These are phyloP conservation scores for grape (Vitis vinifera) DNA, from an alignment of 164 flowering plant genomes.

Conservation along the genomic window DNA sequence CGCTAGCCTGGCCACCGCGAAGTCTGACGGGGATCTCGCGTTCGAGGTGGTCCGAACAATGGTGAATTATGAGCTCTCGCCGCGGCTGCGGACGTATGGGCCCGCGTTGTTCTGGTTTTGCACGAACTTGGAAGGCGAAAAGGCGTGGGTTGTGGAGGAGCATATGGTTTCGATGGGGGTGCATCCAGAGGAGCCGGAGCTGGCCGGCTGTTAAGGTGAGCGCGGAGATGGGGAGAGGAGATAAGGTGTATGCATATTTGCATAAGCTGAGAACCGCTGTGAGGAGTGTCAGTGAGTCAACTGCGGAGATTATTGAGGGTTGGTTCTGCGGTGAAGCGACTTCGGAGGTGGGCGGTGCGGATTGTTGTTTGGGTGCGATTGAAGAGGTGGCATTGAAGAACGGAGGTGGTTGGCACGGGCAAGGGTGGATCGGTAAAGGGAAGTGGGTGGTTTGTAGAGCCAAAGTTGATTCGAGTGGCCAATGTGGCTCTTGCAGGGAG, in stretches of 20 bases:
- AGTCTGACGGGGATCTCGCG: constrained; percentile 62
- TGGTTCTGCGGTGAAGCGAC: constrained; percentile 65
- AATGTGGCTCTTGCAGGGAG: constrained; percentile 54
- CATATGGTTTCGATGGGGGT: constrained; percentile 50
- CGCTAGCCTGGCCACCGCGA: constrained; percentile 74
- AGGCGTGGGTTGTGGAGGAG: constrained; percentile 76
- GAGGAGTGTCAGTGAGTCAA: constrained; percentile 46
- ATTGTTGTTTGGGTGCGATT: constrained; percentile 32
- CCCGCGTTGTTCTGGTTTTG: constrained; percentile 76
- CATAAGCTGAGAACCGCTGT: constrained; percentile 64
- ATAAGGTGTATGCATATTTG: constrained; percentile 71
- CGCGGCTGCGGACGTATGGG: constrained; percentile 62
- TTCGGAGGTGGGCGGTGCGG: constrained; percentile 27
- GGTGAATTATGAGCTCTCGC: constrained; percentile 32
- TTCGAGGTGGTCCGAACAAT: constrained; percentile 53
- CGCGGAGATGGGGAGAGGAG: constrained; percentile 35
- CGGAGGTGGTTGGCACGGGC: constrained; percentile 96
- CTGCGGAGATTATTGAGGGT: constrained; percentile 52
- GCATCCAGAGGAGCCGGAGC: constrained; percentile 57
- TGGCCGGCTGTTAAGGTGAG: constrained; percentile 66
- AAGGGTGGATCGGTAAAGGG: constrained; percentile 87
- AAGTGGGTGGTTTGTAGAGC: constrained; percentile 55
- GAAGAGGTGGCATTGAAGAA: constrained; percentile 50
- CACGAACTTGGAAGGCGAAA: constrained; percentile 46
- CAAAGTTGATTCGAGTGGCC: constrained; percentile 38